Conservation (phyloP, 257 asterid species). For the Datura wrightii region DNA sequence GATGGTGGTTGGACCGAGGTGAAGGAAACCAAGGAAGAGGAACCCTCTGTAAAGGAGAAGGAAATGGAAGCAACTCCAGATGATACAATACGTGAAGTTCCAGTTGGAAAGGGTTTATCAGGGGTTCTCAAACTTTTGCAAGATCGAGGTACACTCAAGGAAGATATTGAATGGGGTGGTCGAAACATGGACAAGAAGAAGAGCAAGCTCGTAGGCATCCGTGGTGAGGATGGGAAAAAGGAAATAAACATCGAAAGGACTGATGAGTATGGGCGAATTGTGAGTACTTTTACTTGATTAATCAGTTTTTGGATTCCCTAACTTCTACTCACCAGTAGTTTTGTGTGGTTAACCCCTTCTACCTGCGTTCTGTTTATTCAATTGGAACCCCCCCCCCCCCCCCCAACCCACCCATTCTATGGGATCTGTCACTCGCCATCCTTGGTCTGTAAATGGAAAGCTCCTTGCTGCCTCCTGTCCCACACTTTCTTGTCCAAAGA, state of each 20-base stretch:
- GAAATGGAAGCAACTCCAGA: slow-evolving; percentile 70
- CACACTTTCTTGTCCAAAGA: neutral
- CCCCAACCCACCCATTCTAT: no score
- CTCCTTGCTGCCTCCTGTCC: neutral
- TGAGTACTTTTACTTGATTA: slow-evolving; percentile 51
- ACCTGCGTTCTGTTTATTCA: neutral
- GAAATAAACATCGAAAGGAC: slow-evolving; percentile 92
- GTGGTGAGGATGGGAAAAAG: slow-evolving; percentile 62
- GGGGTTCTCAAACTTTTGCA: slow-evolving; percentile 80
- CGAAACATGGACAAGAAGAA: slow-evolving; percentile 98
- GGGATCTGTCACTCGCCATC: neutral
- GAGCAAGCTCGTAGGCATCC: slow-evolving; percentile 88
- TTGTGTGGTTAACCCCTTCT: neutral
- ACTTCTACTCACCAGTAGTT: neutral
- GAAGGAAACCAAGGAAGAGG: slow-evolving; percentile 58
- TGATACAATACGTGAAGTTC: slow-evolving; percentile 78
- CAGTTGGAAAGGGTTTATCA: slow-evolving; percentile 92
- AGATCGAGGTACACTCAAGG: slow-evolving; percentile 89
- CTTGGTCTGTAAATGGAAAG: neutral
- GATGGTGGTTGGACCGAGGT: slow-evolving; percentile 72
- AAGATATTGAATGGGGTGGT: slow-evolving; percentile 96
- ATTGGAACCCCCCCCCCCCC: neutral
- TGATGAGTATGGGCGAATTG: slow-evolving; percentile 93
- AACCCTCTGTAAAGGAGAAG: slow-evolving; percentile 51
- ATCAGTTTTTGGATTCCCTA: slow-evolving; percentile 26